phyloP scores from a whole-genome alignment of 306 rosid genomes.

The Cucurbita pepo region DNA sequence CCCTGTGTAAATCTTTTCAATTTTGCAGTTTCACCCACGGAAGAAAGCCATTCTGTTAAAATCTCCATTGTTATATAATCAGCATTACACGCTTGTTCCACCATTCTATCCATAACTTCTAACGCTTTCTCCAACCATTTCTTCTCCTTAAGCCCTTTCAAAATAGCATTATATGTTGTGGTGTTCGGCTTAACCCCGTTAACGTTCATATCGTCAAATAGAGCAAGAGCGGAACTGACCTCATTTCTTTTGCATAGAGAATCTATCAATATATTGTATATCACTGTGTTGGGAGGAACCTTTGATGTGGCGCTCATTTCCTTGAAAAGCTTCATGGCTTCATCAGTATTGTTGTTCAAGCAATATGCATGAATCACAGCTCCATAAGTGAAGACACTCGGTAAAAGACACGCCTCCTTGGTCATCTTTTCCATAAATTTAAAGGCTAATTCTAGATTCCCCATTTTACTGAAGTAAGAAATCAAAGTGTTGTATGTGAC shows the following conservation, averaged over 20 bases:
- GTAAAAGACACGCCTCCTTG: slow-evolving; percentile 34
- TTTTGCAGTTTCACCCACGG: slow-evolving; percentile 29
- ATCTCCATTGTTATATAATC: slow-evolving; percentile 60
- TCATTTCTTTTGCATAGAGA: slow-evolving; percentile 40
- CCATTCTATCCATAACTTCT: slow-evolving; percentile 51
- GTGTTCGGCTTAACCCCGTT: slow-evolving; percentile 42
- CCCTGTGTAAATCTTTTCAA: slow-evolving; percentile 33
- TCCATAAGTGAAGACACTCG: slow-evolving; percentile 59
- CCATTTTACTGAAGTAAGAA: slow-evolving; percentile 37
- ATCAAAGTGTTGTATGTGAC: slow-evolving; percentile 65
- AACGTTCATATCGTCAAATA: slow-evolving; percentile 45
- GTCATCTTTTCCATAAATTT: slow-evolving; percentile 43
- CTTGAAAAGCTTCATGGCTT: slow-evolving; percentile 47
- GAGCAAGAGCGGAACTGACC: slow-evolving; percentile 32
- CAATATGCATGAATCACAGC: slow-evolving; percentile 63
- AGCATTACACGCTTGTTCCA: slow-evolving; percentile 44
- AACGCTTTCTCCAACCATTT: slow-evolving; percentile 37
- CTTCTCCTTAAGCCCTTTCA: slow-evolving; percentile 36
- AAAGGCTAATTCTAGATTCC: slow-evolving; percentile 30
- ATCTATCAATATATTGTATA: slow-evolving; percentile 50
- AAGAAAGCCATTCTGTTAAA: slow-evolving; percentile 63
- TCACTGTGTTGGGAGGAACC: slow-evolving; percentile 49
- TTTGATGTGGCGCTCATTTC: slow-evolving; percentile 33
- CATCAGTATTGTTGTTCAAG: slow-evolving; percentile 20
- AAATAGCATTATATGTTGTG: slow-evolving; percentile 45